Percentiles rank a stretch among this genome's conserved stretches.
These are phyloP conservation scores for Mycena sanguinolenta DNA, from an alignment of 768 basidiomycete genomes.

Conservation along the genomic window DNA sequence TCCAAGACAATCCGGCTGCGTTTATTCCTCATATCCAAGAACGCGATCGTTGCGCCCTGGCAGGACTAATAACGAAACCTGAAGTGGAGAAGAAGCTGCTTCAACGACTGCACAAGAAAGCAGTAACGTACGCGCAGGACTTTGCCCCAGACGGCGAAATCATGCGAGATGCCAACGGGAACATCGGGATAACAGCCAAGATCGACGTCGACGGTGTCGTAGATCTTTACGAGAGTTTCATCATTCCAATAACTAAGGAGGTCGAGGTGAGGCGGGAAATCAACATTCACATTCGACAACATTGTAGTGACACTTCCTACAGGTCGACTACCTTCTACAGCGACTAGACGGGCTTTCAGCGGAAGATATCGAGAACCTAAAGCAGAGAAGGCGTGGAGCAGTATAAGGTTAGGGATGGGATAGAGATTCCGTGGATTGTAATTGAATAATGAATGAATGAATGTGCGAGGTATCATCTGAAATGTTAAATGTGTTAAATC, in stretches of 20 bases:
- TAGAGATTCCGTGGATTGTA: background rate
- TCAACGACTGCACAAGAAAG: constrained; percentile 87
- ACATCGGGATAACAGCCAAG: constrained; percentile 61
- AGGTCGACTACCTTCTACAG: constrained; percentile 97
- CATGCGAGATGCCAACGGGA: constrained; percentile 51
- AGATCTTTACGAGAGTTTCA: constrained; percentile 92
- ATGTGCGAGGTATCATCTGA: constrained; percentile 30
- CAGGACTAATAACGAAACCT: constrained; percentile 94
- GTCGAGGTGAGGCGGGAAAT: constrained; percentile 83
- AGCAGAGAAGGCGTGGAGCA: constrained; percentile 38
- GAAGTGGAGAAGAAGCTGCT: constrained; percentile 93
- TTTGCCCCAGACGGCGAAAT: constrained; percentile 75
- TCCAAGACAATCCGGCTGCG: constrained; percentile 83
- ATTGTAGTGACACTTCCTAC: constrained; percentile 2
- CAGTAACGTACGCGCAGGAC: constrained; percentile 84
- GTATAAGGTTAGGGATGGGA: constrained; percentile 24
- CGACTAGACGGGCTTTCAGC: constrained; percentile 89
- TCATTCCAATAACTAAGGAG: constrained; percentile 98
- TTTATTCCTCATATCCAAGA: constrained; percentile 94
- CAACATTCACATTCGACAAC: background rate
- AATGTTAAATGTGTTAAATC: constrained; percentile 9
- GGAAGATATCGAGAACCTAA: constrained; percentile 81
- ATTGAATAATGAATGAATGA: constrained; percentile 22
- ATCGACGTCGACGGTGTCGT: constrained; percentile 96
- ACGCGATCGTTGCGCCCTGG: constrained; percentile 83